Evolutionary conservation across 2,329 filamentous ascomycete genomes (phyloP).

Genomic region (Penicillium vulpinum): DNA sequence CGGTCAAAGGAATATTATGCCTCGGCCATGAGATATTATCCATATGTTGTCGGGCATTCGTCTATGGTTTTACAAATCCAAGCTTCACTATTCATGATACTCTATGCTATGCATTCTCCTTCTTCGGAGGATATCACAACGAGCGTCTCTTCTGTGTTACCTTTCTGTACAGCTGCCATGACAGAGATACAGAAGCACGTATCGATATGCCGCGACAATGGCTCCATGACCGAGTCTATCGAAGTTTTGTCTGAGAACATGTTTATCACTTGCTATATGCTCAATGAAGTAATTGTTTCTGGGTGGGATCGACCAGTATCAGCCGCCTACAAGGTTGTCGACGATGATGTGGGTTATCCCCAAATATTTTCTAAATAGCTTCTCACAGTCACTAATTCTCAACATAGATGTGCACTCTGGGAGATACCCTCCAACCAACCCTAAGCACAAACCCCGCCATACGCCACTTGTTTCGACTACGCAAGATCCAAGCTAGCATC

Average conservation of each 20-base stretch:
- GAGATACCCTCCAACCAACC: slow-evolving; percentile 24
- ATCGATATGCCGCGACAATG: slow-evolving; percentile 11
- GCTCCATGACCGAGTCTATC: slow-evolving; percentile 7
- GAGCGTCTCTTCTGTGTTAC: slow-evolving; percentile 28
- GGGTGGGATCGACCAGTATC: slow-evolving; percentile 33
- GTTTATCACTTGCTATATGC: slow-evolving; percentile 33
- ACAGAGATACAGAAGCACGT: slow-evolving; percentile 25
- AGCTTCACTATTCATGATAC: slow-evolving; percentile 29
- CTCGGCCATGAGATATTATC: slow-evolving; percentile 28
- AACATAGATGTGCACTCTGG: slow-evolving; percentile 23
- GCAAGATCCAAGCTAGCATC: slow-evolving; percentile 31
- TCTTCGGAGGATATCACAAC: slow-evolving; percentile 29
- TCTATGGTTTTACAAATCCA: slow-evolving; percentile 31
- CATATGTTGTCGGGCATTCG: slow-evolving; percentile 26
- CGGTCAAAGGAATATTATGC: slow-evolving; percentile 26
- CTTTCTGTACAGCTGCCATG: slow-evolving; percentile 30
- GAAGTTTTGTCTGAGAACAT: slow-evolving; percentile 25
- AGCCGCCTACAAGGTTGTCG: slow-evolving; percentile 24
- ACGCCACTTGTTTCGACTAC: slow-evolving; percentile 26
- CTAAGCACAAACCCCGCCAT: slow-evolving; percentile 23
- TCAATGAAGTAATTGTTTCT: slow-evolving; percentile 30
- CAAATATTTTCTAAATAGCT: not conserved
- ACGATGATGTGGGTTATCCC: slow-evolving; percentile 26
- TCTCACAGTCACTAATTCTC: not conserved
- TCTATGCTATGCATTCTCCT: slow-evolving; percentile 30